A percentile compares a stretch with the other conserved stretches of the same genome.
These are phyloP conservation scores for Coprinopsis sp. DNA, from an alignment of 768 basidiomycete genomes.

Conservation along the genomic window DNA sequence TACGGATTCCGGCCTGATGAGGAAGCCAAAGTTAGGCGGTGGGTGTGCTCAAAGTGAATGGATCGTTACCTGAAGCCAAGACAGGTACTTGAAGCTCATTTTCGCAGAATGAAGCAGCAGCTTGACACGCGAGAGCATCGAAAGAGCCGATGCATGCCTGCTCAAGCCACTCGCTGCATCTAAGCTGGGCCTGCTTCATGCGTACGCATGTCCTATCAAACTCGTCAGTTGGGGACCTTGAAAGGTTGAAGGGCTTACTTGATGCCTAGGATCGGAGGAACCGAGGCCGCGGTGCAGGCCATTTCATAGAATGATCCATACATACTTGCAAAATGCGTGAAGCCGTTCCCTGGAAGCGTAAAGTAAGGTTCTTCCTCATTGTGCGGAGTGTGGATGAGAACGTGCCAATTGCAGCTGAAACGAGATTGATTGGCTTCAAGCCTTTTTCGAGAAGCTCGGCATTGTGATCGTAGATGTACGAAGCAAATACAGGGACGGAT, in stretches of 20 bases:
- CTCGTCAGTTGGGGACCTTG: too few species aligned
- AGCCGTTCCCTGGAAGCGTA: constrained; percentile 54
- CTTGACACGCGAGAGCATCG: constrained; percentile 61
- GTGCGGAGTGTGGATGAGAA: too few species aligned
- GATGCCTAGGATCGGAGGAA: constrained; percentile 42
- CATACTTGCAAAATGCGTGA: constrained; percentile 52
- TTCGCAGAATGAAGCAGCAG: constrained; percentile 59
- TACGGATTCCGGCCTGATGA: constrained; percentile 52
- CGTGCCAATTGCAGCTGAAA: constrained; percentile 64
- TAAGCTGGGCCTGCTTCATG: constrained; percentile 62
- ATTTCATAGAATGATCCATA: constrained; percentile 41
- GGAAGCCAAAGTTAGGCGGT: not conserved
- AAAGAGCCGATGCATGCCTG: constrained; percentile 56
- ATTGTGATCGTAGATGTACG: constrained; percentile 74
- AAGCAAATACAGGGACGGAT: constrained; percentile 69
- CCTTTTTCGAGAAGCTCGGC: constrained; percentile 43
- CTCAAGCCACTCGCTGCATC: constrained; percentile 55
- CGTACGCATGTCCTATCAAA: constrained; percentile 52
- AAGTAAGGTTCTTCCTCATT: too few species aligned
- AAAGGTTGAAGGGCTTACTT: too few species aligned
- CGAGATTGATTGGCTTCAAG: constrained; percentile 56
- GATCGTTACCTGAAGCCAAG: constrained; percentile 31
- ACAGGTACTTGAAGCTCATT: constrained; percentile 39
- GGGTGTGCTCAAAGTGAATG: not conserved
- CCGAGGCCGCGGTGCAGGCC: constrained; percentile 47